phyloP scores from a whole-genome alignment of 2,329 filamentous ascomycete genomes.

The Aspergillus uvarum region DNA sequence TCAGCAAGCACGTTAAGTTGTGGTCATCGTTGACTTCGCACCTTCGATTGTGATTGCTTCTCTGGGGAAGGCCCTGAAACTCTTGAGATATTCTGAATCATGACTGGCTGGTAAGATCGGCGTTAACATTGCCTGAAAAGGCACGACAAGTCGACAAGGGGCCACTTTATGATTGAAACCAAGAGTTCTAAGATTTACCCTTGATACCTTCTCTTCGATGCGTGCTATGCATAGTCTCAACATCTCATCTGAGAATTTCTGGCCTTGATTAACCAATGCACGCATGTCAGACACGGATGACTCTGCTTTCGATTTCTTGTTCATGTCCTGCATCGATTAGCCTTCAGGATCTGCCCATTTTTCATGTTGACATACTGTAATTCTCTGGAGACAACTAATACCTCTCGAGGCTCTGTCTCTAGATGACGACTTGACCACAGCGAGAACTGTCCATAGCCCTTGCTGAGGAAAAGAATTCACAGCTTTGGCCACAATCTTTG shows the following conservation, averaged over 20 bases:
- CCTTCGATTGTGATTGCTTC: slow-evolving; percentile 78
- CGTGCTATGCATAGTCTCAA: slow-evolving; percentile 77
- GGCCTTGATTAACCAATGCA: slow-evolving; percentile 71
- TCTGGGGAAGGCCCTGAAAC: slow-evolving; percentile 80
- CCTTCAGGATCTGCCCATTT: neutral
- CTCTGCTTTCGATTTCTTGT: slow-evolving; percentile 49
- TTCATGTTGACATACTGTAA: slow-evolving; percentile 32
- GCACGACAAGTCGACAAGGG: slow-evolving; percentile 83
- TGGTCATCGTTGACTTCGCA: slow-evolving; percentile 21
- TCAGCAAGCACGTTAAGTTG: slow-evolving; percentile 16
- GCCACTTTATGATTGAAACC: slow-evolving; percentile 80
- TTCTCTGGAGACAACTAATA: slow-evolving; percentile 42
- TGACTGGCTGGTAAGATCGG: slow-evolving; percentile 73
- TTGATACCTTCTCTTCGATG: slow-evolving; percentile 67
- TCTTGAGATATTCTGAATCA: slow-evolving; percentile 65
- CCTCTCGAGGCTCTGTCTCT: slow-evolving; percentile 64
- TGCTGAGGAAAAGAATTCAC: slow-evolving; percentile 85
- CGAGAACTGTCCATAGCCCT: slow-evolving; percentile 85
- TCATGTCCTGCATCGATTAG: slow-evolving; percentile 45
- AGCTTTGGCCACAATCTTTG: slow-evolving; percentile 81
- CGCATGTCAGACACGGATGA: slow-evolving; percentile 59
- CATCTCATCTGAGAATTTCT: slow-evolving; percentile 79
- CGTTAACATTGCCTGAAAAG: slow-evolving; percentile 79
- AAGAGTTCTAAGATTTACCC: slow-evolving; percentile 77
- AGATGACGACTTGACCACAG: slow-evolving; percentile 78